Base-by-base conservation (phyloP, 176 grass and related monocot species). In the Oropetium thomaeum region DNA sequence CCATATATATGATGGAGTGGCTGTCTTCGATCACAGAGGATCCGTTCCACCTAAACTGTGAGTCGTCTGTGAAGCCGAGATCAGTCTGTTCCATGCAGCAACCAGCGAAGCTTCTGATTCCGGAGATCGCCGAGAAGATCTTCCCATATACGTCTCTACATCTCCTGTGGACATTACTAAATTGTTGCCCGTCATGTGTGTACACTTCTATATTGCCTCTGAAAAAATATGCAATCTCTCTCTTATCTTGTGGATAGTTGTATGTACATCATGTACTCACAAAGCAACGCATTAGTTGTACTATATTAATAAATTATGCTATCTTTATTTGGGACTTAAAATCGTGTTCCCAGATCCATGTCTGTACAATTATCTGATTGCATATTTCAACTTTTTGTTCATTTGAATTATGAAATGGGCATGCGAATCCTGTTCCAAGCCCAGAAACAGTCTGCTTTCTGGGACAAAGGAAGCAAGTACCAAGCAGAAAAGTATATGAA, bases 91-190 rank as follows among this genome's bases (percentile, higher is more conserved):
- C 60, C 74, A 34, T 73, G 42, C 67, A 60, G 69, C 68, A 66
- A 53, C 68, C 82, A 78, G 58, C 65, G 80, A 62, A 88, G 69
- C 69, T 79, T 74, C 62, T 69, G 80, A 79, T 79, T 53, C 80
- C 62, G 75, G 44, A 62, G 62, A 88, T 88, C 69, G n/a, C 69
- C 69, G 3, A 74, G 62, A 74, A 83, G 69, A 88, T 88, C 42
- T 84, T 55, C 74, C 66, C 70, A 17, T 49, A 17, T 49, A 49
- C 45, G 32, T 53, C 51, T n/a, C 69, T 19, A 13, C 67, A 16
- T 23, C 74, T 16, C 60, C 59, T 19, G 14, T 29, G 27, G 25
- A 15, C 41, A 62, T 25, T 76, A 49, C 29, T 16, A 30, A 15
- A 17, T 17, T 47, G 33, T 25, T 15, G 42, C 12, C 28, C 9